Percentiles rank a stretch among this genome's conserved stretches.
These are phyloP conservation scores for Iris macrosiphon DNA, from an alignment of 106 monocot genomes.

Conservation along the genomic window DNA sequence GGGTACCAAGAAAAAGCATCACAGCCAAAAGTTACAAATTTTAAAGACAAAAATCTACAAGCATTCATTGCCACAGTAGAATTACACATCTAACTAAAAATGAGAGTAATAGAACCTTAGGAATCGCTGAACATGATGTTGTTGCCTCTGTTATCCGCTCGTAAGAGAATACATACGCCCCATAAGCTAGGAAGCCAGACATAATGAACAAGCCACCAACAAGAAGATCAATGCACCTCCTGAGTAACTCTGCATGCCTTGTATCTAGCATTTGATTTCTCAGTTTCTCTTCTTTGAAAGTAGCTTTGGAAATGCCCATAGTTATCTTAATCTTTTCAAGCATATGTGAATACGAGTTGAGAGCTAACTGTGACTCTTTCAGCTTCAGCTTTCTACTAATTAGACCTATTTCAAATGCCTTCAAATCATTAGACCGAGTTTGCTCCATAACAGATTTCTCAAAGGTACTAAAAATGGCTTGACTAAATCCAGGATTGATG, in stretches of 20 bases:
- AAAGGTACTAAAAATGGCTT: constrained; percentile 44
- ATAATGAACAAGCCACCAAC: constrained; percentile 78
- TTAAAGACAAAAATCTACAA: background rate
- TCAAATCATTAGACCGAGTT: constrained; percentile 77
- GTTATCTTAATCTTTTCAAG: constrained; percentile 68
- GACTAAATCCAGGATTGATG: constrained; percentile 14
- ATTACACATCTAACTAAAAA: background rate
- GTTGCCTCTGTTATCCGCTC: constrained; percentile 66
- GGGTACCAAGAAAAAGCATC: background rate
- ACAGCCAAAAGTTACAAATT: background rate
- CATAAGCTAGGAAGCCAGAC: constrained; percentile 63
- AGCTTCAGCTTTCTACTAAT: constrained; percentile 58
- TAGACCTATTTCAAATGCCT: constrained; percentile 70
- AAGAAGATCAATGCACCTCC: constrained; percentile 69
- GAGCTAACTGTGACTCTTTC: constrained; percentile 59
- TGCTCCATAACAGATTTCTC: constrained; percentile 80
- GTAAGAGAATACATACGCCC: constrained; percentile 62
- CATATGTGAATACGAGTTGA: constrained; percentile 56
- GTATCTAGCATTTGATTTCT: constrained; percentile 70
- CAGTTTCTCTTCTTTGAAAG: constrained; percentile 80
- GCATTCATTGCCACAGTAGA: background rate
- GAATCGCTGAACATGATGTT: constrained; percentile 32
- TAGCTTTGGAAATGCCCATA: constrained; percentile 65
- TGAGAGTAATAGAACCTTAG: constrained; percentile 33
- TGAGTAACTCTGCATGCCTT: constrained; percentile 53